Base-by-base conservation (phyloP, 2,329 filamentous ascomycete genomes). In the Lomentospora prolificans region DNA sequence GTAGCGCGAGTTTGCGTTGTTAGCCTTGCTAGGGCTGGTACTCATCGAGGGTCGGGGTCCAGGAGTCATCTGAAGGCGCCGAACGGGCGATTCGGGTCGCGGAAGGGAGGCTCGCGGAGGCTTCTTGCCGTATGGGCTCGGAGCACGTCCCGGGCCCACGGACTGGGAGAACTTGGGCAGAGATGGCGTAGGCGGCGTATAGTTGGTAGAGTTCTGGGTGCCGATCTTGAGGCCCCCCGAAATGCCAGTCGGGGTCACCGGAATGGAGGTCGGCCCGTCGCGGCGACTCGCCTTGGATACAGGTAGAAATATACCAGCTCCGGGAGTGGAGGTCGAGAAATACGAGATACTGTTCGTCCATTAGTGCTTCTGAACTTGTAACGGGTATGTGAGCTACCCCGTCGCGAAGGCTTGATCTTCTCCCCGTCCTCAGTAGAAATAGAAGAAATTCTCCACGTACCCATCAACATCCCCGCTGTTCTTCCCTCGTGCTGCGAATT, bases 401-500 rank as follows among this genome's bases (percentile, higher is more conserved):
- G n/a, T n/a, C n/a, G n/a, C n/a, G n/a, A n/a, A n/a, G n/a, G n/a
- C n/a, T n/a, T n/a, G n/a, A n/a, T n/a, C n/a, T n/a, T n/a, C n/a
- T n/a, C n/a, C n/a, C n/a, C n/a, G n/a, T n/a, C n/a, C n/a, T n/a
- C n/a, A 24, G 48, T 39, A 19, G 19, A 25, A 52, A 54, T 55
- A 57, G 17, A 46, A 44, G 44, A 19, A 46, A 51, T n/a, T n/a
- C n/a, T 54, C 56, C 59, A 57, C 82, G 71, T 78, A 92, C 89
- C 92, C 94, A 63, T 97, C 92, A 55, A 97, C 94, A 69, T 96
- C 91, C 60, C 94, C 94, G 64, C 82, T 95, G 67, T 99, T 99
- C 77, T 99, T 99, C 31, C 94, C 94, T 66, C 87, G 82, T 53
- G 78, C 70, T 31, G 90, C 88, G 73, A 86, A 95, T 62, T 95